A percentile compares a stretch with the other conserved stretches of the same genome.
phyloP scores from a whole-genome alignment of 192 early-diverging fungal species.

The Rhizoclosmatium sp. region DNA sequence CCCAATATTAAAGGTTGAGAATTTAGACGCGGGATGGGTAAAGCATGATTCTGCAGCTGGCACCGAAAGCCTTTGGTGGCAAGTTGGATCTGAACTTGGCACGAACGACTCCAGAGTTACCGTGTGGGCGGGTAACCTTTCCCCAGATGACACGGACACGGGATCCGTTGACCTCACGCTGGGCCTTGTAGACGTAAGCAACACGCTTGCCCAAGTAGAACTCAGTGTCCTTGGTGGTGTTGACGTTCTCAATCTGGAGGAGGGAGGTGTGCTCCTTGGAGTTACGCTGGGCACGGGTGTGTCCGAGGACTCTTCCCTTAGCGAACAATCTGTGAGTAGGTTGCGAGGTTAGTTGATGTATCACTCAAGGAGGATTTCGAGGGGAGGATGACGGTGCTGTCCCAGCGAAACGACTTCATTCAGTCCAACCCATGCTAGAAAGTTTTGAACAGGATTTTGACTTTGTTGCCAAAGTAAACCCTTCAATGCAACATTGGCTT shows the following conservation, averaged over 20 bases:
- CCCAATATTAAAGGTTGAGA: too few relatives aligned
- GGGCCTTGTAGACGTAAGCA: conserved; percentile 96
- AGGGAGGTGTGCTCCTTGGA: conserved; percentile 90
- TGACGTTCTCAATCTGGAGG: conserved; percentile 92
- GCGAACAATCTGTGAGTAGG: conserved; percentile 84
- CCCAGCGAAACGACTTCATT: too few relatives aligned
- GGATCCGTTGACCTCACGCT: conserved; percentile 87
- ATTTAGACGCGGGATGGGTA: conserved; percentile 88
- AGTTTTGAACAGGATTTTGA: too few relatives aligned
- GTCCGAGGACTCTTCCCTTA: conserved; percentile 96
- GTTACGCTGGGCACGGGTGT: conserved; percentile 91
- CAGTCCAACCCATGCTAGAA: too few relatives aligned
- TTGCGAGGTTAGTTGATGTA: too few relatives aligned
- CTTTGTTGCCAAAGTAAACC: too few relatives aligned
- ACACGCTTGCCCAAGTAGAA: conserved; percentile 99
- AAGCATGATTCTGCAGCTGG: conserved; percentile 92
- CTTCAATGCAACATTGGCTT: too few relatives aligned
- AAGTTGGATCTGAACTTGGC: conserved; percentile 98
- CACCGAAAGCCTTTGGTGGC: conserved; percentile 93
- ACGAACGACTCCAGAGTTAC: conserved; percentile 94
- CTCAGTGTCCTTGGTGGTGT: conserved; percentile 85
- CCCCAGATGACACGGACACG: conserved; percentile 99
- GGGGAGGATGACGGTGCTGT: too few relatives aligned
- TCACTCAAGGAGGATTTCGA: too few relatives aligned
- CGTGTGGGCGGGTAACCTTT: conserved; percentile 92